Conservation (phyloP, 371 early-diverging fungal genomes). For the Lichtheimia corymbifera region DNA sequence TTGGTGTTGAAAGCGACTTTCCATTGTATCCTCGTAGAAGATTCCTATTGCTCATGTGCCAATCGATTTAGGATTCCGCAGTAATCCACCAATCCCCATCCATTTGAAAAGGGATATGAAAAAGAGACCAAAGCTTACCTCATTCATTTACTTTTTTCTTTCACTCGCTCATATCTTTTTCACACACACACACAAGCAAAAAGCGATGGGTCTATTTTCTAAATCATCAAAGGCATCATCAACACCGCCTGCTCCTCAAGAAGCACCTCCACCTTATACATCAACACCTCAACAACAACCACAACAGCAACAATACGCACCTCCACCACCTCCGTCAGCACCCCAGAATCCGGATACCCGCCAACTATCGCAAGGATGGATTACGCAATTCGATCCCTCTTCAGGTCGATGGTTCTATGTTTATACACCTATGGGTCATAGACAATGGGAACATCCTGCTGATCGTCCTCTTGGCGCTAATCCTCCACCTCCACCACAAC, state of each 20-base stretch:
- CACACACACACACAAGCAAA: not conserved
- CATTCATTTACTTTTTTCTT: constrained; percentile 7
- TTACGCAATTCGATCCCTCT: constrained; percentile 43
- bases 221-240: constrained; percentile 15
- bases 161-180: not conserved
- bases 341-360: constrained; percentile 39
- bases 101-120: no score
- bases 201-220: constrained; percentile 42
- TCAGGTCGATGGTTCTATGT: constrained; percentile 47
- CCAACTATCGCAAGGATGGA: constrained; percentile 42
- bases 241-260: constrained; percentile 13
- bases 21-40: not conserved
- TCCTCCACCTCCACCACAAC: constrained; percentile 16
- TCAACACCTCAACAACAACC: constrained; percentile 11
- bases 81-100: constrained; percentile 1
- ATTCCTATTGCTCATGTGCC: not conserved
- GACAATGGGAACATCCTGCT: constrained; percentile 54
- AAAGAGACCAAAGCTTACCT: no score
- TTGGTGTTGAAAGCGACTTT: not conserved
- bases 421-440: constrained; percentile 43
- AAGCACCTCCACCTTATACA: constrained; percentile 28
- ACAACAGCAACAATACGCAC: constrained; percentile 25
- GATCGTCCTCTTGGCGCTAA: constrained; percentile 28
- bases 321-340: constrained; percentile 36
- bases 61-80: no score